A percentile compares a stretch with the other conserved stretches of the same genome.
These are phyloP conservation scores for Pestalotiopsis sp. DNA, from an alignment of 2,329 filamentous ascomycete genomes.

Conservation along the genomic window DNA sequence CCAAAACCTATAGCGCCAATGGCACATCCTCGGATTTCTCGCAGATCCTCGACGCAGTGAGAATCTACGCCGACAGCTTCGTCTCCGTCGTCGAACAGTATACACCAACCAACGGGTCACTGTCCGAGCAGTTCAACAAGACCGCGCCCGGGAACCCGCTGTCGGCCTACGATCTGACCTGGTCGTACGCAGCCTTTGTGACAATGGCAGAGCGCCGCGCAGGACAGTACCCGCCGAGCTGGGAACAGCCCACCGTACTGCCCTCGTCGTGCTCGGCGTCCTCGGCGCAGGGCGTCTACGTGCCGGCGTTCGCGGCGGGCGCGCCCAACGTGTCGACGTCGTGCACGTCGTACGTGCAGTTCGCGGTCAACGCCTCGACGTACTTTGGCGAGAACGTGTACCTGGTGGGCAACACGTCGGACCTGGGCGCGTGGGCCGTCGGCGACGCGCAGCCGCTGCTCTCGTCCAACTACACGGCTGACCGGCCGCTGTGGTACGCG, in stretches of 20 bases:
- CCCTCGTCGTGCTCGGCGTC: conserved; percentile 30
- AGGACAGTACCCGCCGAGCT: conserved; percentile 33
- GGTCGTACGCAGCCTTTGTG: conserved; percentile 70
- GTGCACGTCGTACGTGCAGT: conserved; percentile 41
- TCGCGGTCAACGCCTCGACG: conserved; percentile 49
- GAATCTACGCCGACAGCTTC: conserved; percentile 58
- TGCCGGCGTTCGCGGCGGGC: conserved; percentile 36
- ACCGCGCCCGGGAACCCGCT: conserved; percentile 36
- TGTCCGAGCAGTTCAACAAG: conserved; percentile 53
- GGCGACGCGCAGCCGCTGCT: conserved; percentile 40
- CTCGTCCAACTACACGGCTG: conserved; percentile 42
- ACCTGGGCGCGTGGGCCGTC: conserved; percentile 47
- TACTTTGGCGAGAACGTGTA: conserved; percentile 51
- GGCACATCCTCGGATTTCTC: conserved; percentile 35
- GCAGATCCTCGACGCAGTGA: conserved; percentile 48
- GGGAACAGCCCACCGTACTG: conserved; percentile 25
- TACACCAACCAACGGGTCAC: conserved; percentile 47
- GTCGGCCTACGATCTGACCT: conserved; percentile 61
- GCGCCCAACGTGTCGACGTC: conserved; percentile 34
- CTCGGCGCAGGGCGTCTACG: conserved; percentile 32
- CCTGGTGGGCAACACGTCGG: conserved; percentile 42
- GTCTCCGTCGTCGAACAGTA: conserved; percentile 49
- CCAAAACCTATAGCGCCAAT: conserved; percentile 49
- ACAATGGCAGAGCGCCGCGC: conserved; percentile 44
- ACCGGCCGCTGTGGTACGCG: conserved; percentile 47